Base-by-base conservation (phyloP, 306 rosid species). In the Glycine latifolia region DNA sequence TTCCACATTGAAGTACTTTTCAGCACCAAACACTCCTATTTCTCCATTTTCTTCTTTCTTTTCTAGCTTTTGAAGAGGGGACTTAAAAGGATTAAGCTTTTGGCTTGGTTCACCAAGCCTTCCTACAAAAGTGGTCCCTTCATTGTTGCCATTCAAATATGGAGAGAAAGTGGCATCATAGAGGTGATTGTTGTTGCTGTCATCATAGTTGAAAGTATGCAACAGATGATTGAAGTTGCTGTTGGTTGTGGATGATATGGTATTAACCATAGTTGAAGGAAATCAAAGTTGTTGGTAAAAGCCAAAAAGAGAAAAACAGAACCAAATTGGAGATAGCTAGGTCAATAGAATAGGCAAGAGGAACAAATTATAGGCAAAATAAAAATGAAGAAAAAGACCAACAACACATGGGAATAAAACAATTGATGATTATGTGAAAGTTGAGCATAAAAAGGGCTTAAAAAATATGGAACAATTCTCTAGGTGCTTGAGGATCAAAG, bases 11-110 rank as follows among this genome's bases (percentile, higher is more conserved):
- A 95, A 95, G 92, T 95, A 95, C 69, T 91, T 95, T 59, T 91
- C 98, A 50, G 99, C 99, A 17, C 90, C 89, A 68, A 95, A 95
- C 0, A 95, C 96, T 82, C 97, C 99, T 33, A 95, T 95, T 81
- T 95, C 93, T 73, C 85, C 97, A 56, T 76, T 90, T 1, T 89
- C 87, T 71, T 87, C 91, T 79, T 85, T 87, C 39, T 81, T 87
- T 43, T 74, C 72, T 50, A 72, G 82, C 77, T 39, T 17, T 4
- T 76, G 81, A 13, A 33, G 62, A 48, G 59, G 59, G 20, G 75
- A 70, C 44, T 48, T 68, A 31, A 77, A 15, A 35, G 83, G 78
- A 15, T 5, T 53, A 1, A 76, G 70, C 44, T 76, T 83, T 82
- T 56, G 81, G 79, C 65, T 76, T 65, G 86, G 55, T 67, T 85